A percentile compares a stretch with the other conserved stretches of the same genome.
Conservation (phyloP, 352 stramenopile genomes). For the Discostella stelligera region DNA sequence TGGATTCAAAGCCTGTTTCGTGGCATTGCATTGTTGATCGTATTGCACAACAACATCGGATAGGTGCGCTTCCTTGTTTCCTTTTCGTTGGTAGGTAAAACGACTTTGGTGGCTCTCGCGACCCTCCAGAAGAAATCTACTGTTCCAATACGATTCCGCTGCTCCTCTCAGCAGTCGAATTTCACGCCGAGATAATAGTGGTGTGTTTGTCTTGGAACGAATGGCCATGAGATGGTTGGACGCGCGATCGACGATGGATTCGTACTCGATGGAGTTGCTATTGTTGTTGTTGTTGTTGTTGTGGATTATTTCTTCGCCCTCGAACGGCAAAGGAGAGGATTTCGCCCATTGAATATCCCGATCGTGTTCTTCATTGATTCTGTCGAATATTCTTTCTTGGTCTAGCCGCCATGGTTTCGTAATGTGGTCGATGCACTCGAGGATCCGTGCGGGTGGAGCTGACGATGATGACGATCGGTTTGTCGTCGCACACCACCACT, state of each 20-base stretch:
- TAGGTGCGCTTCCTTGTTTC: slow-evolving; percentile 64
- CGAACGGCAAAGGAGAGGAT: slow-evolving; percentile 5
- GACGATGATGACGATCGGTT: neutral
- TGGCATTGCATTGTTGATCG: neutral
- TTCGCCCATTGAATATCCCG: slow-evolving; percentile 3
- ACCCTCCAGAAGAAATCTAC: neutral
- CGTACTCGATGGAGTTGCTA: slow-evolving; percentile 4
- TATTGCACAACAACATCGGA: slow-evolving; percentile 42
- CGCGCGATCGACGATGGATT: neutral
- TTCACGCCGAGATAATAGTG: slow-evolving; percentile 23
- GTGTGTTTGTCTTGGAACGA: slow-evolving; percentile 19
- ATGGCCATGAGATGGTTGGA: neutral
- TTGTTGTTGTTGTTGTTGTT: too few species aligned
- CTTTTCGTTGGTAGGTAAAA: slow-evolving; percentile 65
- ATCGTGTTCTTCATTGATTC: neutral
- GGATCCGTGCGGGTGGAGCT: neutral
- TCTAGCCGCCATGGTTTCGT: neutral
- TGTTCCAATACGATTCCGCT: slow-evolving; percentile 31
- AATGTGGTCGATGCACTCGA: slow-evolving; percentile 1
- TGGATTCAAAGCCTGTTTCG: slow-evolving; percentile 3
- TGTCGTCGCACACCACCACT: too few species aligned
- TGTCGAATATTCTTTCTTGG: neutral
- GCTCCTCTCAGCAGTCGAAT: slow-evolving; percentile 25
- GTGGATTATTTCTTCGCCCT: neutral
- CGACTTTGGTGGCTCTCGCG: slow-evolving; percentile 14